Conservation (phyloP, 176 grass and related monocot species). For the Dendrocalamus sinicus region DNA sequence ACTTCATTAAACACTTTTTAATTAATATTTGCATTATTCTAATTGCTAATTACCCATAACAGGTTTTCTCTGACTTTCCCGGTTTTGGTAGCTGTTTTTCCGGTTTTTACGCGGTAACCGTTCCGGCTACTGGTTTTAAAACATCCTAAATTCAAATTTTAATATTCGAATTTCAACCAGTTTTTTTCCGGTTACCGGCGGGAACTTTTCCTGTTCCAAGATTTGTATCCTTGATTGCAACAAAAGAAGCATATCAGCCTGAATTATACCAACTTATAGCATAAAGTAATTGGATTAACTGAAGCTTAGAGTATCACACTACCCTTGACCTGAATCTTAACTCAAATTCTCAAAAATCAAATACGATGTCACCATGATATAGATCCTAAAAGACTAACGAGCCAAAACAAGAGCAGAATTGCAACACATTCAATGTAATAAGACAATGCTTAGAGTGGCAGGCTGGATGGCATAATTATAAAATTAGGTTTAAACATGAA, state of each 20-base stretch:
- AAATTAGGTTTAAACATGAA: not conserved
- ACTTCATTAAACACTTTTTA: too few relatives aligned
- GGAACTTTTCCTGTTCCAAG: too few relatives aligned
- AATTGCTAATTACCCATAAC: too few relatives aligned
- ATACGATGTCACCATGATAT: not conserved
- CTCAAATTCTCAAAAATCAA: not conserved
- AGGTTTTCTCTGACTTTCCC: too few relatives aligned
- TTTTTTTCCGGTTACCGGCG: too few relatives aligned
- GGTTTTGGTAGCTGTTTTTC: too few relatives aligned
- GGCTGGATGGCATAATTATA: not conserved
- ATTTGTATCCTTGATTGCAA: too few relatives aligned
- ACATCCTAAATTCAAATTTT: too few relatives aligned
- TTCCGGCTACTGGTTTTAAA: too few relatives aligned
- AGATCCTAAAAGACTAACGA: not conserved
- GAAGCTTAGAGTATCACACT: not conserved
- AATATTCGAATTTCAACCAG: too few relatives aligned
- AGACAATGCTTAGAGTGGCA: not conserved
- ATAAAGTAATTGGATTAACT: conserved; percentile 4
- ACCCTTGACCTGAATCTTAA: conserved; percentile 17
- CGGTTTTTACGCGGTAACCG: too few relatives aligned
- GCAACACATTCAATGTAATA: not conserved
- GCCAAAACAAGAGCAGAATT: not conserved
- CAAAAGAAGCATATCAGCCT: not conserved
- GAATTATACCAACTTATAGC: not conserved
- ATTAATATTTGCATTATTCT: too few relatives aligned